A percentile compares a stretch with the other conserved stretches of the same genome.
phyloP scores from a whole-genome alignment of 495 filamentous ascomycete genomes.

The Thozetella sp. region DNA sequence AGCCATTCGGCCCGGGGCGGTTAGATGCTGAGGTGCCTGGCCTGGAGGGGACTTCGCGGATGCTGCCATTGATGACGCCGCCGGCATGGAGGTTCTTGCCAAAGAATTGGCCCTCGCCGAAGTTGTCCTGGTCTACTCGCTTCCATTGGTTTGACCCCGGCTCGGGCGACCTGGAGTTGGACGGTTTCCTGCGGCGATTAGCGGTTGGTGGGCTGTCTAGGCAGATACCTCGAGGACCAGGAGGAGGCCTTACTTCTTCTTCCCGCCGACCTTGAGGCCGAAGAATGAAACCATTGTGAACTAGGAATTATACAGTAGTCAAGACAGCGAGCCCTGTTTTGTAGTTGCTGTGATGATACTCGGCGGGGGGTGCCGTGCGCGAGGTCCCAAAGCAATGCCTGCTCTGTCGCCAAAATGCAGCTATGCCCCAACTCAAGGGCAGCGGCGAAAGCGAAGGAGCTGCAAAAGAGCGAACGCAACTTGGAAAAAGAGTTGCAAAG shows the following conservation, averaged over 20 bases:
- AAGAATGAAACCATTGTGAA: constrained; percentile 51
- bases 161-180: constrained; percentile 20
- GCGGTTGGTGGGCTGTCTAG: constrained; percentile 8
- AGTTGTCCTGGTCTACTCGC: constrained; percentile 26
- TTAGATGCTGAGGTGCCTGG: constrained; percentile 28
- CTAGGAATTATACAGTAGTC: constrained; percentile 10
- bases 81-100: constrained; percentile 16
- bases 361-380: no score
- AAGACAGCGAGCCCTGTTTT: no score
- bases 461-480: background rate
- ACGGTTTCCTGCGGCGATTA: constrained; percentile 32
- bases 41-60: constrained; percentile 22
- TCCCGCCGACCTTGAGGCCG: constrained; percentile 47
- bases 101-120: constrained; percentile 28
- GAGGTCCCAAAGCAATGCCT: no score
- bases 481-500: background rate
- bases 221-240: background rate
- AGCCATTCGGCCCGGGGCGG: constrained; percentile 6
- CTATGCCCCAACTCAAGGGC: no score
- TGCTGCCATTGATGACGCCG: constrained; percentile 26
- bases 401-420: no score
- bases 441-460: background rate
- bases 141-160: constrained; percentile 16
- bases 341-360: constrained; percentile 1
- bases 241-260: constrained; percentile 45